These are phyloP conservation scores for Kwoniella sp. DNA, from an alignment of 768 basidiomycete genomes.

Conservation along the genomic window DNA sequence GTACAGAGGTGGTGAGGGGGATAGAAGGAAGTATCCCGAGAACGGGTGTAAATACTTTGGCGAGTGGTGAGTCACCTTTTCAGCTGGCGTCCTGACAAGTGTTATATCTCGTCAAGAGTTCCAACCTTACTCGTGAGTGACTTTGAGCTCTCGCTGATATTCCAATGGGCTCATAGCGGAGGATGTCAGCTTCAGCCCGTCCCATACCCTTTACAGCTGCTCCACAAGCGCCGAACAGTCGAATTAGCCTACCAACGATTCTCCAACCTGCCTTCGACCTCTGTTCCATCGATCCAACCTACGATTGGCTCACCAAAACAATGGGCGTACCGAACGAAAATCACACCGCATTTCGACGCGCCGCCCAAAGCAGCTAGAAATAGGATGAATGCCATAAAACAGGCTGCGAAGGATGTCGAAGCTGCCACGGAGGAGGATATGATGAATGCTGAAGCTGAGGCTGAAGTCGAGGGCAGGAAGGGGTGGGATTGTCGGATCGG, in stretches of 20 bases:
- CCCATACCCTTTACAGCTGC: slow-evolving; percentile 80
- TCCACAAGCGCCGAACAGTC: slow-evolving; percentile 65
- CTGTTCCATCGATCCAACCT: slow-evolving; percentile 67
- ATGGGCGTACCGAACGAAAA: slow-evolving; percentile 92
- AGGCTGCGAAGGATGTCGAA: slow-evolving; percentile 23
- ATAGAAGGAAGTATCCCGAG: slow-evolving; percentile 68
- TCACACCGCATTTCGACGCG: slow-evolving; percentile 92
- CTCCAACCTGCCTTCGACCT: slow-evolving; percentile 59
- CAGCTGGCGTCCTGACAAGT: too few species aligned
- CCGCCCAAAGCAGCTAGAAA: slow-evolving; percentile 62
- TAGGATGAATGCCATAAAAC: slow-evolving; percentile 17
- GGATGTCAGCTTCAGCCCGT: slow-evolving; percentile 96
- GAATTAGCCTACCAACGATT: slow-evolving; percentile 46
- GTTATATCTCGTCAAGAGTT: too few species aligned
- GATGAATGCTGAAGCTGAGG: slow-evolving; percentile 25
- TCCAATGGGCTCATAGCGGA: slow-evolving; percentile 43
- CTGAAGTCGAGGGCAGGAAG: slow-evolving; percentile 17
- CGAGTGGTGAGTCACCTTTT: slow-evolving; percentile 65
- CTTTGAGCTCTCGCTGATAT: too few species aligned
- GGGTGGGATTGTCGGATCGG: slow-evolving; percentile 77
- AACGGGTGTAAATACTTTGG: slow-evolving; percentile 86
- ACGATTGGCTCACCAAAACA: slow-evolving; percentile 87
- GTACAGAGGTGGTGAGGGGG: slow-evolving; percentile 46
- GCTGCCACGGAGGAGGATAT: slow-evolving; percentile 19
- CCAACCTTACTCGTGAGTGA: too few species aligned